Base-by-base conservation (phyloP, 1,139 yeast genomes). In the Pichia sorboxylosa region DNA sequence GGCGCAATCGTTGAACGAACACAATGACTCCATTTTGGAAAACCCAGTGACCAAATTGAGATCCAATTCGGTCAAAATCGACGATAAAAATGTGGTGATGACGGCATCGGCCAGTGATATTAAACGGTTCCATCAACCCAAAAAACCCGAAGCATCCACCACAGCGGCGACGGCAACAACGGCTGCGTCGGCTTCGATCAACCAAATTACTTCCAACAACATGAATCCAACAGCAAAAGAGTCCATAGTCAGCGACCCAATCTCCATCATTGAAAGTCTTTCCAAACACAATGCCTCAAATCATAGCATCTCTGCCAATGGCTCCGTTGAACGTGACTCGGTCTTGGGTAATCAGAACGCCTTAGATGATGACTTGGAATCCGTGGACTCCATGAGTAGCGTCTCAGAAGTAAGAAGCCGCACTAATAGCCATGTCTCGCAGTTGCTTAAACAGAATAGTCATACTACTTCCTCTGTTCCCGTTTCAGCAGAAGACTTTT, bases 401-500 rank as follows among this genome's bases (percentile, higher is more conserved):
- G 11, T 11, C 11, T 19, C 22, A 19, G 22, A 19, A 11, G 8
- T 19, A 11, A 19, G 11, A 8, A 19, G 11, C 22, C n/a, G n/a
- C n/a, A 8, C 22, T 8, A 19, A 19, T 11, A 19, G 8, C 22
- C 22, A 19, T 11, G 22, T 8, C 11, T 19, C 22, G 11, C 29
- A 29, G 19, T 27, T 17, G 13, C 15, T 32, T 19, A 33, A 26
- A 14, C 28, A 13, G 26, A 17, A 21, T 7, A 13, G 24, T 13
- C 16, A 17, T 20, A 19, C 24, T 23, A 42, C 46, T 6, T 49
- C 57, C 2, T n/a, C n/a, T n/a, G n/a, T n/a, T n/a, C n/a, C n/a
- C n/a, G n/a, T n/a, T n/a, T n/a, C n/a, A n/a, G 49, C 47, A 4
- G 50, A 52, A 32, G 55, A 53, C 24, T 53, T 53, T 33, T 53